These are phyloP conservation scores for Esteya vermicola DNA, from an alignment of 2,329 filamentous ascomycete genomes.

Conservation along the genomic window DNA sequence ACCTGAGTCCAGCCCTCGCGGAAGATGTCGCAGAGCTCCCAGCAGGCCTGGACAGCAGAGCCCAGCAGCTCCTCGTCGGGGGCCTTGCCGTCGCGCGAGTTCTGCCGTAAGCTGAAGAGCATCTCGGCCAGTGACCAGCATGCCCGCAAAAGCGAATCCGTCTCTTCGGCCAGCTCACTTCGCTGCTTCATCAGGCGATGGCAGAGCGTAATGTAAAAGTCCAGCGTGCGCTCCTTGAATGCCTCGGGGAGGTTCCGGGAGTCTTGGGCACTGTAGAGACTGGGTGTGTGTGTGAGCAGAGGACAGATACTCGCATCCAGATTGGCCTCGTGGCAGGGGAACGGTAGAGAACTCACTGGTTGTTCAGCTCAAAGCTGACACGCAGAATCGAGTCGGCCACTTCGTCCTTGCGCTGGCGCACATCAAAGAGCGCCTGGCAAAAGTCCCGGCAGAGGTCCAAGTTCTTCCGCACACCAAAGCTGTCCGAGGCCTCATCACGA, in stretches of 20 bases:
- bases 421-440: slow-evolving; percentile 81
- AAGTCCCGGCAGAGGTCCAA: slow-evolving; percentile 84
- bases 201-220: slow-evolving; percentile 89
- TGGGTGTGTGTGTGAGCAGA: no score
- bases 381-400: slow-evolving; percentile 72
- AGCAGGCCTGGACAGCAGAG: slow-evolving; percentile 83
- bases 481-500: slow-evolving; percentile 53
- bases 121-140: slow-evolving; percentile 89
- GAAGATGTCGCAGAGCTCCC: slow-evolving; percentile 89
- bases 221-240: slow-evolving; percentile 78
- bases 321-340: not conserved
- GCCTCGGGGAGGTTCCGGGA: slow-evolving; percentile 63
- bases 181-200: slow-evolving; percentile 94
- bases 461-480: slow-evolving; percentile 56
- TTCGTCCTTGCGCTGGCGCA: slow-evolving; percentile 64
- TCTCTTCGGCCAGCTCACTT: slow-evolving; percentile 63
- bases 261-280: slow-evolving; percentile 82
- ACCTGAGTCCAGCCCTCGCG: slow-evolving; percentile 84
- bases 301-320: no score
- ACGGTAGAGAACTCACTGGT: slow-evolving; percentile 43
- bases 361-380: slow-evolving; percentile 91
- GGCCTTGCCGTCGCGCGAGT: slow-evolving; percentile 54
- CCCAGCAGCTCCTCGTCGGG: slow-evolving; percentile 74
- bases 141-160: slow-evolving; percentile 67
- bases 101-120: slow-evolving; percentile 81